phyloP scores from a whole-genome alignment of 2,329 filamentous ascomycete genomes.

The Cercospora zeina region DNA sequence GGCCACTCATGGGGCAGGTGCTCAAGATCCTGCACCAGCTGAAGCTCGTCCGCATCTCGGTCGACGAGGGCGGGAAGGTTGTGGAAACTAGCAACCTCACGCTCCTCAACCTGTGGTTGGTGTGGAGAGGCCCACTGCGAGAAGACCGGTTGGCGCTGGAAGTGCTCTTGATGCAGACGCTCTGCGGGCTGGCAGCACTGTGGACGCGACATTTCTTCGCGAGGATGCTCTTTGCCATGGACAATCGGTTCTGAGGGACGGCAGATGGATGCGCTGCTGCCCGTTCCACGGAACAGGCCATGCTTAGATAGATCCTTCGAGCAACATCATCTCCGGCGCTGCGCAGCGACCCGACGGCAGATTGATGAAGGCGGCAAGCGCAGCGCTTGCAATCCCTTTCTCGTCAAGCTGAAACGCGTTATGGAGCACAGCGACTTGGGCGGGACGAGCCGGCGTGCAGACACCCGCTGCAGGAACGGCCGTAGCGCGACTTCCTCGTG shows the following conservation, averaged over 20 bases:
- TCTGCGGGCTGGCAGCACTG: slow-evolving; percentile 76
- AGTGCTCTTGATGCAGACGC: slow-evolving; percentile 74
- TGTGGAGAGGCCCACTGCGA: slow-evolving; percentile 87
- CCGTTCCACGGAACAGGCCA: slow-evolving; percentile 12
- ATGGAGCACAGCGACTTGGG: not conserved
- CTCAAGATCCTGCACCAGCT: slow-evolving; percentile 70
- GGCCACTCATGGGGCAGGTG: slow-evolving; percentile 59
- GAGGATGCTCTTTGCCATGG: slow-evolving; percentile 82
- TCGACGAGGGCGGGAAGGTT: slow-evolving; percentile 68
- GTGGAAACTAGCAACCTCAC: slow-evolving; percentile 86
- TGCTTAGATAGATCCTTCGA: slow-evolving; percentile 26
- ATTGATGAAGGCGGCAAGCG: slow-evolving; percentile 13
- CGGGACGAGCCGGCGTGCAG: slow-evolving; percentile 12
- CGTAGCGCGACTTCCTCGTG: not conserved
- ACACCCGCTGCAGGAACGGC: slow-evolving; percentile 13
- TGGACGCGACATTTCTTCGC: slow-evolving; percentile 85
- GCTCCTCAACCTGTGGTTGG: slow-evolving; percentile 91
- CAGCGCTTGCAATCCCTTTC: slow-evolving; percentile 4
- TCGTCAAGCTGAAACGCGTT: slow-evolving; percentile 18
- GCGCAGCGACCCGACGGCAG: slow-evolving; percentile 14
- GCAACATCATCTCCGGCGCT: slow-evolving; percentile 19
- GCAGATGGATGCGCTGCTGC: slow-evolving; percentile 16
- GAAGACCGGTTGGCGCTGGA: slow-evolving; percentile 82
- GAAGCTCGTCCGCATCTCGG: slow-evolving; percentile 66
- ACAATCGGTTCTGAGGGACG: slow-evolving; percentile 59